A percentile compares a stretch with the other conserved stretches of the same genome.
These are phyloP conservation scores for Avena insularis DNA, from an alignment of 176 grass and related monocot genomes.

Conservation along the genomic window DNA sequence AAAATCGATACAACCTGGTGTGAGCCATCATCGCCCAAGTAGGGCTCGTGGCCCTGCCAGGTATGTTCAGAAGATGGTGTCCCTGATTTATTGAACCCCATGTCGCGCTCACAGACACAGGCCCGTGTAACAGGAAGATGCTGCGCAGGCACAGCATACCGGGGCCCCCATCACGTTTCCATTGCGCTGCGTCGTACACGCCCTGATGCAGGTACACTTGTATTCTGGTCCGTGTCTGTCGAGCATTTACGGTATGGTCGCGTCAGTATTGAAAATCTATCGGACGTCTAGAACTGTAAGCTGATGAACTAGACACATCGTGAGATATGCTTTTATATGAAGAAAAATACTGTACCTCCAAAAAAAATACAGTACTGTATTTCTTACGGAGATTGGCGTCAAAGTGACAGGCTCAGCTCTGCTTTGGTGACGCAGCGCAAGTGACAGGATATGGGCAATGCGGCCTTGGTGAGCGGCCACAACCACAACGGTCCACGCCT, in stretches of 20 bases:
- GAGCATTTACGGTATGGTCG: neutral
- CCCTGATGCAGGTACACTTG: neutral
- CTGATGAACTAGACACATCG: no score
- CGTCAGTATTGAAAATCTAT: no score
- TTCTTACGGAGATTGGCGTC: no score
- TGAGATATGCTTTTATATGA: no score
- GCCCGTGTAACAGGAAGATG: neutral
- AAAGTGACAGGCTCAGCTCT: neutral
- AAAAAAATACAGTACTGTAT: no score
- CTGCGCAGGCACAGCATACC: no score
- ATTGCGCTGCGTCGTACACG: neutral
- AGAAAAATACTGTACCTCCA: no score
- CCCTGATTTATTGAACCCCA: conserved; percentile 12
- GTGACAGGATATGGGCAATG: conserved; percentile 27
- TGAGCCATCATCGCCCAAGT: conserved; percentile 2
- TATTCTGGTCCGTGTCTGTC: neutral
- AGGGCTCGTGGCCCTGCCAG: neutral
- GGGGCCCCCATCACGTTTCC: neutral
- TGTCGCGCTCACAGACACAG: conserved; percentile 19
- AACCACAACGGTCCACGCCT: neutral
- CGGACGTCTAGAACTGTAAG: no score
- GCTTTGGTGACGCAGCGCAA: neutral
- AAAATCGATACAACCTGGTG: conserved; percentile 39
- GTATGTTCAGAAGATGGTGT: conserved; percentile 1
- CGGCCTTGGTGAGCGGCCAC: conserved; percentile 24